phyloP scores from a whole-genome alignment of 345 rosid genomes.

The Camelina neglecta region DNA sequence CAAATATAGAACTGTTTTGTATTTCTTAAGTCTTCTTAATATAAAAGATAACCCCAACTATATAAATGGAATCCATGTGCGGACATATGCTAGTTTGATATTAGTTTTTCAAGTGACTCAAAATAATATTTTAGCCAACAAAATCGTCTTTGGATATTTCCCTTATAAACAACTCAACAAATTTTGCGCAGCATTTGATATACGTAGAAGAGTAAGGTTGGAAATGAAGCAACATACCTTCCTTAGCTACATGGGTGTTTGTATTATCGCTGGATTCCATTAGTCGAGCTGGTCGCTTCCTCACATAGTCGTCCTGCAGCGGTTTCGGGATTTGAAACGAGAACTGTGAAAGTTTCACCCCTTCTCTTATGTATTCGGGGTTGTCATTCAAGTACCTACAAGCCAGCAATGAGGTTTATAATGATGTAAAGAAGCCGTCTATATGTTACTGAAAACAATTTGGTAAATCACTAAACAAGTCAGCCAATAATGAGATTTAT shows the following conservation, averaged over 20 bases:
- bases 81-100: background rate
- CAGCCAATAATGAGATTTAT: background rate
- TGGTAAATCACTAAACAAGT: background rate
- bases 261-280: conserved; percentile 44
- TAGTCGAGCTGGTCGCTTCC: conserved; percentile 57
- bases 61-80: background rate
- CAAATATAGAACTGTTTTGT: too few species aligned
- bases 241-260: conserved; percentile 43
- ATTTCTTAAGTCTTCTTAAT: background rate
- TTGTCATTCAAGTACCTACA: conserved; percentile 65
- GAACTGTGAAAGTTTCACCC: conserved; percentile 60
- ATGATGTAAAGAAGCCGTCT: background rate
- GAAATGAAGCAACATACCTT: conserved; percentile 49
- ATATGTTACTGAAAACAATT: conserved; percentile 15
- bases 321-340: conserved; percentile 84
- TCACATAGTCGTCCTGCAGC: conserved; percentile 64
- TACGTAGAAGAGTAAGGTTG: background rate
- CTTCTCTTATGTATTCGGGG: conserved; percentile 54
- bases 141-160: background rate
- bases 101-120: background rate
- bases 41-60: background rate
- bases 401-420: background rate
- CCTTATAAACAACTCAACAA: background rate
- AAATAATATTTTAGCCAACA: background rate
- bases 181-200: background rate